A percentile compares a stretch with the other conserved stretches of the same genome.
Conservation (phyloP, 176 grass and related monocot genomes). For the Avena eriantha region DNA sequence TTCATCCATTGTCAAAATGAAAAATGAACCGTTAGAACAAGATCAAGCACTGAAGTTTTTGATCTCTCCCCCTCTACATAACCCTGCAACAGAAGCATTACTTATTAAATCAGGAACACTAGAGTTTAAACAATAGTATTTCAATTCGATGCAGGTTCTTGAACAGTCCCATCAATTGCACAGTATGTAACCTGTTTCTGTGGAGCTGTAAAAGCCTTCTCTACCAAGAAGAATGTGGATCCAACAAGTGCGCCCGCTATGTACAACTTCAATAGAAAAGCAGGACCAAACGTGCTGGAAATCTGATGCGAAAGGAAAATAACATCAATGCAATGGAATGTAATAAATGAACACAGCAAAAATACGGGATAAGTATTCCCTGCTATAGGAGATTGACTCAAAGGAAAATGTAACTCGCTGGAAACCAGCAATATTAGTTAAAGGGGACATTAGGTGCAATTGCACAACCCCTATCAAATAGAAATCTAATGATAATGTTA, state of each 20-base stretch:
- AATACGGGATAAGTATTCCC: background rate
- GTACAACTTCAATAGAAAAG: slow-evolving; percentile 76
- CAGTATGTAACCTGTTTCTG: slow-evolving; percentile 50
- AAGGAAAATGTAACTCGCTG: slow-evolving; percentile 3
- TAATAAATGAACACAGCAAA: slow-evolving; percentile 15
- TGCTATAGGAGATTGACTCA: background rate
- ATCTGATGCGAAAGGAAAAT: slow-evolving; percentile 55
- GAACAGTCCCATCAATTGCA: background rate
- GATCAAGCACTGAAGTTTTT: slow-evolving; percentile 54
- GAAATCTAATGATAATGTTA: background rate
- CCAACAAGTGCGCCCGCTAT: slow-evolving; percentile 74
- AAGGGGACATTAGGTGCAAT: background rate
- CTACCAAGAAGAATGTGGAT: slow-evolving; percentile 72
- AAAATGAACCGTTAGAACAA: slow-evolving; percentile 23
- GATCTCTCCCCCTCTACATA: slow-evolving; percentile 70
- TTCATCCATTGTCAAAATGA: slow-evolving; percentile 23
- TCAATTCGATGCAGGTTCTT: background rate
- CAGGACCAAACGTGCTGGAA: slow-evolving; percentile 60
- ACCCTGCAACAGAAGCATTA: slow-evolving; percentile 56
- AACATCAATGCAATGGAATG: slow-evolving; percentile 19
- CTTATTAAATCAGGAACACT: background rate
- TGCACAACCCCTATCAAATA: background rate
- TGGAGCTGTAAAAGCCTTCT: slow-evolving; percentile 64
- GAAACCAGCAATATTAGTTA: background rate
- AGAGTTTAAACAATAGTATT: background rate